A percentile compares a stretch with the other conserved stretches of the same genome.
phyloP scores from a whole-genome alignment of 768 basidiomycete genomes.

The Mycena crocata region DNA sequence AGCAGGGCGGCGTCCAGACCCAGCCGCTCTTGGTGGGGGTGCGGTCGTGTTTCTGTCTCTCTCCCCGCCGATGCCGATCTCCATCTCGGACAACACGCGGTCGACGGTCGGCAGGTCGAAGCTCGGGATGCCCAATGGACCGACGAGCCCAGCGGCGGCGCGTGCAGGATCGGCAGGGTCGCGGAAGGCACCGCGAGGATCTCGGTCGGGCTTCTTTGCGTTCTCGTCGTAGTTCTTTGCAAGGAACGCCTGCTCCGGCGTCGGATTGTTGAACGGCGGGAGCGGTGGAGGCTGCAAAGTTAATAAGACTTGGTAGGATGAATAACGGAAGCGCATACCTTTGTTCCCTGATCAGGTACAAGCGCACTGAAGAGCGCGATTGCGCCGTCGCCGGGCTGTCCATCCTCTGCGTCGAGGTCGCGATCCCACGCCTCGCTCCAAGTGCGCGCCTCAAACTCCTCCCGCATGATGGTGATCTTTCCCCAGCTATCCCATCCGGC shows the following conservation, averaged over 20 bases:
- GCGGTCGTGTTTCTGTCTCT: conserved; percentile 40
- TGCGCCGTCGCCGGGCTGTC: conserved; percentile 62
- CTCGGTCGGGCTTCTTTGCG: conserved; percentile 88
- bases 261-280: conserved; percentile 83
- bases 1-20: conserved; percentile 49
- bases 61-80: conserved; percentile 60
- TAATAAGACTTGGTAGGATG: conserved; percentile 1
- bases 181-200: conserved; percentile 89
- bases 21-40: conserved; percentile 34
- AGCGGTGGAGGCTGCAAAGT: conserved; percentile 66
- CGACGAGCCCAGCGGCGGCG: conserved; percentile 83
- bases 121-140: conserved; percentile 89
- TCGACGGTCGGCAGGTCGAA: conserved; percentile 91
- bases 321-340: conserved; percentile 58
- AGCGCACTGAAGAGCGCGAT: conserved; percentile 75
- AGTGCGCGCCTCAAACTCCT: conserved; percentile 87
- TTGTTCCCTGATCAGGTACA: conserved; percentile 80
- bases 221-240: conserved; percentile 93
- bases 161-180: conserved; percentile 73
- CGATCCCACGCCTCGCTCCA: conserved; percentile 87
- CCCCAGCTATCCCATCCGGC: conserved; percentile 99
- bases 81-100: conserved; percentile 90
- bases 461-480: conserved; percentile 90
- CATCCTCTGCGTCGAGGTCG: conserved; percentile 66
- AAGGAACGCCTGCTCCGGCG: conserved; percentile 92